A percentile compares a stretch with the other conserved stretches of the same genome.
Conservation (phyloP, 176 grass and related monocot genomes). For the Pontederia paniculata region DNA sequence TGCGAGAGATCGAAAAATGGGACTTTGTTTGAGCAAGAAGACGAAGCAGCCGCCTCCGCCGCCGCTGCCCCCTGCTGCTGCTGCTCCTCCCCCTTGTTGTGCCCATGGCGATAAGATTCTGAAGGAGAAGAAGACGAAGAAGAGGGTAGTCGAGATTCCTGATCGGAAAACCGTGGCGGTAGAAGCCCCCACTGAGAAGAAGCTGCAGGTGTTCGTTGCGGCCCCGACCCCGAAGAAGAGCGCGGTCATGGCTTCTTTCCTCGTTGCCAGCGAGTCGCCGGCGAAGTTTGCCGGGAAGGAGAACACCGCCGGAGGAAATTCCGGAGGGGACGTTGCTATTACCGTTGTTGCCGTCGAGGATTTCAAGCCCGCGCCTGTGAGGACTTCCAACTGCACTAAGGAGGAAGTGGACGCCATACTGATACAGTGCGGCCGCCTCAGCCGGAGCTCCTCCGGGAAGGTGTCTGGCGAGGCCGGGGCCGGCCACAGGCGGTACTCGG, state of each 20-base stretch:
- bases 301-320: constrained; percentile 1
- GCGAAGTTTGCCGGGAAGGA: no score
- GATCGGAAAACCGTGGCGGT: not conserved
- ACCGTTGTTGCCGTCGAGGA: constrained; percentile 7
- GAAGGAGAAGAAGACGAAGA: no score
- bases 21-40: no score
- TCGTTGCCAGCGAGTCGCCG: constrained; percentile 8
- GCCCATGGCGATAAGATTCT: no score
- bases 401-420: constrained; percentile 93
- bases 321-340: not conserved
- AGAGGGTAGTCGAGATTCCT: not conserved
- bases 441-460: constrained; percentile 70
- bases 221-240: constrained; percentile 27
- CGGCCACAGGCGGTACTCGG: constrained; percentile 41
- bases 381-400: constrained; percentile 85
- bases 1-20: no score
- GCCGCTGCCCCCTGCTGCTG: no score
- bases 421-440: constrained; percentile 94
- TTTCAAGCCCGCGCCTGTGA: constrained; percentile 24
- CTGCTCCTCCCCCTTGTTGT: no score
- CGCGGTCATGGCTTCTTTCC: not conserved
- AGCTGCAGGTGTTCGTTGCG: constrained; percentile 52
- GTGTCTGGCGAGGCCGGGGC: constrained; percentile 18
- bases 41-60: no score
- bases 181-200: constrained; percentile 29